phyloP scores from a whole-genome alignment of 2,329 filamentous ascomycete genomes.

The Ascocoryne sarcoides region DNA sequence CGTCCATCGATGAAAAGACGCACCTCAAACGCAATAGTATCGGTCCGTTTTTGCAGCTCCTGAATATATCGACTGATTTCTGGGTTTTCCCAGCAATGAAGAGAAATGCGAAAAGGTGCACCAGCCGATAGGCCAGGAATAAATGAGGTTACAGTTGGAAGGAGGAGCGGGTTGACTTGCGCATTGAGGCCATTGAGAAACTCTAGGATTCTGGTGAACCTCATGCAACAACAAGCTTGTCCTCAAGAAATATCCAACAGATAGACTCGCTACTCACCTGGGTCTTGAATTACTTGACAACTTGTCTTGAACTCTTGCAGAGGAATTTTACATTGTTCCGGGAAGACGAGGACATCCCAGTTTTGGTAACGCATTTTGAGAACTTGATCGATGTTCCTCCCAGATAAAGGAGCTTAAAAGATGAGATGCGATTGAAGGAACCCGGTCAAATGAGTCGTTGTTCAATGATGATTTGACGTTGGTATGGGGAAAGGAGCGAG shows the following conservation, averaged over 20 bases:
- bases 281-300: constrained; percentile 57
- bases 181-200: constrained; percentile 16
- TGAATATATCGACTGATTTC: constrained; percentile 48
- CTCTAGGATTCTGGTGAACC: constrained; percentile 6
- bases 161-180: constrained; percentile 10
- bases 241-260: neutral
- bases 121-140: constrained; percentile 53
- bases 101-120: constrained; percentile 59
- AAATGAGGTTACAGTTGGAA: constrained; percentile 66
- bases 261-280: constrained; percentile 25
- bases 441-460: no score
- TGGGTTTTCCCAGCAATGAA: constrained; percentile 64
- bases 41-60: constrained; percentile 44
- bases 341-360: constrained; percentile 81
- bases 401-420: no score
- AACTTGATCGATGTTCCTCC: neutral
- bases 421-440: no score
- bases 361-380: constrained; percentile 68
- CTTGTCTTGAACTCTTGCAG: constrained; percentile 75
- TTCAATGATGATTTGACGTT: no score
- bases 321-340: constrained; percentile 54
- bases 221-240: neutral
- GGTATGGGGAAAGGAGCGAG: no score
- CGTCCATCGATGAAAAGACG: constrained; percentile 61
- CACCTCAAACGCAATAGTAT: constrained; percentile 53